These are phyloP conservation scores for Cicer arietinum DNA, from an alignment of 306 rosid genomes.

Conservation along the genomic window DNA sequence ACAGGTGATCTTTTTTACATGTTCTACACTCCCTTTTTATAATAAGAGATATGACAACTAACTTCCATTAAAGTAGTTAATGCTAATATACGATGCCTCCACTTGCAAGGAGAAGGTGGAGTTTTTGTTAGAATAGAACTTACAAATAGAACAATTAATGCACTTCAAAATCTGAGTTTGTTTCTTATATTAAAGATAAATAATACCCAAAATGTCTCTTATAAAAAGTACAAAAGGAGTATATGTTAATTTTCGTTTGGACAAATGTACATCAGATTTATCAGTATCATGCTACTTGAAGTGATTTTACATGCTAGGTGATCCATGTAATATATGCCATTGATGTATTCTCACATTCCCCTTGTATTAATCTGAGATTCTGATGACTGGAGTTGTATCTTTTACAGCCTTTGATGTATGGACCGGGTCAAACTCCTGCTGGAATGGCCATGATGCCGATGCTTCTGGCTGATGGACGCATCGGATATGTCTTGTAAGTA, in stretches of 20 bases:
- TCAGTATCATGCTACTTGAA: conserved; percentile 20
- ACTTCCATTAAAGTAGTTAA: not conserved
- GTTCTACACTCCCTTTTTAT: not conserved
- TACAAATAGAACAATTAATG: not conserved
- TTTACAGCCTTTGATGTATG: conserved; percentile 84
- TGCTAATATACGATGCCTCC: not conserved
- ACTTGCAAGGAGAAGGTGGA: not conserved
- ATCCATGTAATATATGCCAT: conserved; percentile 23
- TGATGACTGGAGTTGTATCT: conserved; percentile 41
- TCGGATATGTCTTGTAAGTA: conserved; percentile 95
- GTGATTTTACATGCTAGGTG: conserved; percentile 23
- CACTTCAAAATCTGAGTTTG: not conserved
- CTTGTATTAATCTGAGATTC: conserved; percentile 37
- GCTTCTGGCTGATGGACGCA: conserved; percentile 92
- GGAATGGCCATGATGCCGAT: conserved; percentile 99
- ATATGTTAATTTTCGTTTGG: conserved; percentile 28
- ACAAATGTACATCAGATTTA: conserved; percentile 12
- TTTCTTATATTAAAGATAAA: not conserved
- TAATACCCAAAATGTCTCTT: not conserved
- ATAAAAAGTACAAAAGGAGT: not conserved
- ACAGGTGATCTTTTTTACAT: conserved; percentile 58
- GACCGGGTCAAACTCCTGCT: conserved; percentile 75
- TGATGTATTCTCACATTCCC: conserved; percentile 24
- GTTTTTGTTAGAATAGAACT: not conserved
- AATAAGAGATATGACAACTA: not conserved